Evolutionary conservation across 179 eudicot species (phyloP).

Genomic region (Drosera spatulata): DNA sequence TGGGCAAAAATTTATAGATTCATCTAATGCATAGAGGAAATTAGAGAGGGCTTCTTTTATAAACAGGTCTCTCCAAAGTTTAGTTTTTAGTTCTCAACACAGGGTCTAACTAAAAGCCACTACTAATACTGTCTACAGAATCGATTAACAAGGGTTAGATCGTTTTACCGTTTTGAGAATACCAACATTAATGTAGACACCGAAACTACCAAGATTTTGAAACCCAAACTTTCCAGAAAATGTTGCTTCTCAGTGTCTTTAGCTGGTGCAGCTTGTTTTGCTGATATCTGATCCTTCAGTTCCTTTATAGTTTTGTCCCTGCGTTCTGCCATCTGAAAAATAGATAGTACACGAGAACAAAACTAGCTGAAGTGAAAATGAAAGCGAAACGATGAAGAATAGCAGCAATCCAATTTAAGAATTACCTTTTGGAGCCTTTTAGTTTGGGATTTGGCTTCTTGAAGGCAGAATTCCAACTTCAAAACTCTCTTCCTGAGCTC

Average conservation of each 20-base stretch:
- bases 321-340: conserved; percentile 67
- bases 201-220: conserved; percentile 68
- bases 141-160: not conserved
- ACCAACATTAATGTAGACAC: conserved; percentile 91
- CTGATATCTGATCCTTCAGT: conserved; percentile 60
- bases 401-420: not conserved
- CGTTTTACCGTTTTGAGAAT: conserved; percentile 62
- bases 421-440: conserved; percentile 91
- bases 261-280: conserved; percentile 24
- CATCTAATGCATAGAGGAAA: too few relatives aligned
- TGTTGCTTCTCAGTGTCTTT: conserved; percentile 29
- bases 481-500: conserved; percentile 84
- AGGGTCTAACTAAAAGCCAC: too few relatives aligned
- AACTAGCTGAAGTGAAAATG: not conserved
- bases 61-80: too few relatives aligned
- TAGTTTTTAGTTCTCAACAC: too few relatives aligned
- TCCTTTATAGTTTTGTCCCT: conserved; percentile 86
- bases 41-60: too few relatives aligned
- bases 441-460: conserved; percentile 93
- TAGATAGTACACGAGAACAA: not conserved
- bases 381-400: not conserved
- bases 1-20: too few relatives aligned
- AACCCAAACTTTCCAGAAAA: conserved; percentile 74
- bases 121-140: not conserved
- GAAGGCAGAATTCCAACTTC: conserved; percentile 92